These are phyloP conservation scores for Erodium trifolium DNA, from an alignment of 441 rosid species.

Conservation along the genomic window DNA sequence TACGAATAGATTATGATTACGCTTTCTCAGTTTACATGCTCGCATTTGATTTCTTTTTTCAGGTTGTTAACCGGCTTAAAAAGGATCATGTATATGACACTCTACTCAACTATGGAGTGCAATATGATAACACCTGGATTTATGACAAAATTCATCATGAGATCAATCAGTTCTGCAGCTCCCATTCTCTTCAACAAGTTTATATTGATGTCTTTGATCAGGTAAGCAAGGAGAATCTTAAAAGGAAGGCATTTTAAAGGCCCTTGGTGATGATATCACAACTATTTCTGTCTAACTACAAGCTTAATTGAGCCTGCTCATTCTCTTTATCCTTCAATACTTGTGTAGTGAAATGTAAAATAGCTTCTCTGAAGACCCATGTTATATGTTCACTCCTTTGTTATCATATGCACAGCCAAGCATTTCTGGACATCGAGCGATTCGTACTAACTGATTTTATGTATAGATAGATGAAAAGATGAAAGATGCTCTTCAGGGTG, in stretches of 20 bases:
- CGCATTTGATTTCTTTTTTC: conserved; percentile 13
- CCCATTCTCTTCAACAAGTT: conserved; percentile 85
- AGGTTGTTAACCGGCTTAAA: conserved; percentile 79
- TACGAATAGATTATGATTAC: conserved; percentile 4
- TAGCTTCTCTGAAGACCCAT: no score
- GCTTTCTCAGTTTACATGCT: conserved; percentile 3
- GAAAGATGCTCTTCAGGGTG: conserved; percentile 92
- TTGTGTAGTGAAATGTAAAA: background rate
- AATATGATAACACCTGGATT: conserved; percentile 87
- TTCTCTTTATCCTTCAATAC: no score
- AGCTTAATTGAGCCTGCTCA: no score
- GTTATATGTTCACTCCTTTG: no score
- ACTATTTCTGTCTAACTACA: background rate
- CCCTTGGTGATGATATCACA: background rate
- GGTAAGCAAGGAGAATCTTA: conserved; percentile 30
- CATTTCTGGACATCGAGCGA: background rate
- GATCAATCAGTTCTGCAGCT: conserved; percentile 95
- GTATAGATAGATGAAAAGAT: conserved; percentile 80
- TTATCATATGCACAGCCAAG: background rate
- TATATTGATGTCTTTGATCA: conserved; percentile 92
- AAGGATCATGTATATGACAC: conserved; percentile 78
- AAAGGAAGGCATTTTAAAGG: background rate
- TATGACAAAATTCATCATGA: conserved; percentile 97
- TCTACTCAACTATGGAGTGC: conserved; percentile 69
- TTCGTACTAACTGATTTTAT: conserved; percentile 3